Percentiles rank a stretch among this genome's conserved stretches.
Conservation (phyloP, 768 basidiomycete species). For the Trichaptum fuscoviolaceum region DNA sequence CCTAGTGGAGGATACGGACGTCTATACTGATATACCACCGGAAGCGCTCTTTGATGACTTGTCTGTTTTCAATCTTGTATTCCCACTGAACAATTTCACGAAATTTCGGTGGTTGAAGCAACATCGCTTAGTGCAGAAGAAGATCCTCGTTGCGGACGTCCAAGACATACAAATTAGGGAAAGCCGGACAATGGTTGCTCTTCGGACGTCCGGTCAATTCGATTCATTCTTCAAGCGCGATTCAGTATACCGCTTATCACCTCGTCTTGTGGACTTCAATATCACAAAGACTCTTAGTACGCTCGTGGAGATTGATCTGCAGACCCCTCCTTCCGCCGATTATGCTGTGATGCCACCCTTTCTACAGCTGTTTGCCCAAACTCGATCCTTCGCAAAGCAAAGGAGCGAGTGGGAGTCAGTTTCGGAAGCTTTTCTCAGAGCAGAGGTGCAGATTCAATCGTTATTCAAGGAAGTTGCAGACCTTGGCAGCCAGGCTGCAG, state of each 20-base stretch:
- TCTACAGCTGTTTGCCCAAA: slow-evolving; percentile 39
- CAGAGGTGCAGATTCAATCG: slow-evolving; percentile 34
- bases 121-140: slow-evolving; percentile 31
- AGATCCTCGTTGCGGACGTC: slow-evolving; percentile 37
- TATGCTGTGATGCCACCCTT: slow-evolving; percentile 25
- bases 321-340: slow-evolving; percentile 15
- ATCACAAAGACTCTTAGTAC: slow-evolving; percentile 40
- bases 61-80: slow-evolving; percentile 37
- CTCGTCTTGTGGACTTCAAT: slow-evolving; percentile 49
- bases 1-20: slow-evolving; percentile 28
- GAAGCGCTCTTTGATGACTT: slow-evolving; percentile 49
- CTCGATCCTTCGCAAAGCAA: slow-evolving; percentile 30
- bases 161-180: slow-evolving; percentile 32
- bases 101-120: slow-evolving; percentile 33
- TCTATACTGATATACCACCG: slow-evolving; percentile 30
- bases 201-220: slow-evolving; percentile 34
- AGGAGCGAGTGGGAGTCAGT: background rate
- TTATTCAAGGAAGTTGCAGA: slow-evolving; percentile 34
- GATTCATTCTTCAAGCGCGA: slow-evolving; percentile 26
- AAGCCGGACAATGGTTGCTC: slow-evolving; percentile 27
- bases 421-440: slow-evolving; percentile 24
- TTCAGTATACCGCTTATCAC: slow-evolving; percentile 38
- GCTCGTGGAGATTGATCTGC: slow-evolving; percentile 41
- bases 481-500: slow-evolving; percentile 28
- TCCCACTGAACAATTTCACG: slow-evolving; percentile 38